These are phyloP conservation scores for Colletotrichum kahawae DNA, from an alignment of 2,329 filamentous ascomycete genomes.

Conservation along the genomic window DNA sequence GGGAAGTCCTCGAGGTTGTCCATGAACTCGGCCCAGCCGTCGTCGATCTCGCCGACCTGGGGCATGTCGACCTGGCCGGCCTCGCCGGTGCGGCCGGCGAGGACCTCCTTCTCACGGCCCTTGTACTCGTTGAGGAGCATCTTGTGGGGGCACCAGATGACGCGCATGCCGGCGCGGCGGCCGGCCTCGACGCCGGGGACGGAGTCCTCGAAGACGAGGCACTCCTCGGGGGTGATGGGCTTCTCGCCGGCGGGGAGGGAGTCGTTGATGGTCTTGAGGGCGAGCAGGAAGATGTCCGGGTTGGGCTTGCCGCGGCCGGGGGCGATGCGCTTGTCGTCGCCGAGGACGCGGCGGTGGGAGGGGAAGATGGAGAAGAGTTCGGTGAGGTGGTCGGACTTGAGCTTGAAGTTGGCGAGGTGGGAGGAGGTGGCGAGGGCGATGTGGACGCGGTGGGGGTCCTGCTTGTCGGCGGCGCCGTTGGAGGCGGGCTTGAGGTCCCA, in stretches of 20 bases:
- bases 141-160: constrained; percentile 85
- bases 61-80: constrained; percentile 60
- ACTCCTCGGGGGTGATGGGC: constrained; percentile 80
- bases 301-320: constrained; percentile 88
- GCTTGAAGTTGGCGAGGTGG: constrained; percentile 70
- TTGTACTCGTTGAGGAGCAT: constrained; percentile 77
- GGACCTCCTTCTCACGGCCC: constrained; percentile 78
- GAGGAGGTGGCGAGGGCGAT: constrained; percentile 88
- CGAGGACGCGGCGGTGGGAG: constrained; percentile 74
- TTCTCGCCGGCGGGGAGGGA: constrained; percentile 67
- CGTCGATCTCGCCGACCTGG: constrained; percentile 60
- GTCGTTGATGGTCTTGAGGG: constrained; percentile 83
- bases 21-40: constrained; percentile 66
- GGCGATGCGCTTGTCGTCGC: constrained; percentile 81
- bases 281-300: constrained; percentile 92
- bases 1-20: constrained; percentile 58
- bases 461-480: constrained; percentile 26
- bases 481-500: constrained; percentile 43
- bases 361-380: constrained; percentile 71
- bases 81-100: constrained; percentile 81
- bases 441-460: constrained; percentile 58
- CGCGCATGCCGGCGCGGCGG: constrained; percentile 90
- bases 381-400: constrained; percentile 73
- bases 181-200: constrained; percentile 87
- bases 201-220: constrained; percentile 94